Evolutionary conservation across 108 stramenopile genomes (phyloP), one percentile per base, ranked within the genome.

Genomic region (Cyclostephanos invisitatus): DNA sequence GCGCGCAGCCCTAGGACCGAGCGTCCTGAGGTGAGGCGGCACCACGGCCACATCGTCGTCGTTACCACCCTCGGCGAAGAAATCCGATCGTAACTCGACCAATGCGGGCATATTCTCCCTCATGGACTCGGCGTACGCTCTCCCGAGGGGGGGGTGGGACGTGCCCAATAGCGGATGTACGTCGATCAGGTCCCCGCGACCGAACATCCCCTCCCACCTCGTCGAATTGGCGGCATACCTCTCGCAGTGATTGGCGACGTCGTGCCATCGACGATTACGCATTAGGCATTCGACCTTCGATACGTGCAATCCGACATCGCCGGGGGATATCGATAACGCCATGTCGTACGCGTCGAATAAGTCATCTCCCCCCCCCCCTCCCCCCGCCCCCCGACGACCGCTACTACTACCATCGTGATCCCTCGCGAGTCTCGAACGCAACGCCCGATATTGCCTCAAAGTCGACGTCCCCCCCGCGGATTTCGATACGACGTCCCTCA

Each of bases 221-320:
- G 50, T 22, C 11, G 59, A 42, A 15, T 62, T 58, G 28, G 69
- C 56, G n/a, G 77, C 81, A 24, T 73, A 15, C 42, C 50, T 28
- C 63, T 82, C 81, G 50, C 76, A 78, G 27, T 68, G 77, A 63
- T 78, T 77, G 0, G 81, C 72, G n/a, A 82, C 67, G 10, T 40
- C 64, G 42, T 64, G 73, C 81, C 81, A 82, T 25, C 77, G 35
- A 18, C 38, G 59, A n/a, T 24, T 35, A 2, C 60, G 35, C 7
- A 65, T 46, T n/a, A 82, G 60, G 21, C 25, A 54, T 48, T 72
- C 53, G 0, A 82, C 44, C 51, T 55, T 74, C 27, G 77, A 44
- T 0, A 67, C 20, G 32, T 78, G 72, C 53, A 66, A 68, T 32
- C 53, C 58, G 36, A 63, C 21, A 22, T 48, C 47, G 20, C 60